Evolutionary conservation across 1,284 basidiomycete genomes (phyloP).

Genomic region (Xerocomus nothofagi): DNA sequence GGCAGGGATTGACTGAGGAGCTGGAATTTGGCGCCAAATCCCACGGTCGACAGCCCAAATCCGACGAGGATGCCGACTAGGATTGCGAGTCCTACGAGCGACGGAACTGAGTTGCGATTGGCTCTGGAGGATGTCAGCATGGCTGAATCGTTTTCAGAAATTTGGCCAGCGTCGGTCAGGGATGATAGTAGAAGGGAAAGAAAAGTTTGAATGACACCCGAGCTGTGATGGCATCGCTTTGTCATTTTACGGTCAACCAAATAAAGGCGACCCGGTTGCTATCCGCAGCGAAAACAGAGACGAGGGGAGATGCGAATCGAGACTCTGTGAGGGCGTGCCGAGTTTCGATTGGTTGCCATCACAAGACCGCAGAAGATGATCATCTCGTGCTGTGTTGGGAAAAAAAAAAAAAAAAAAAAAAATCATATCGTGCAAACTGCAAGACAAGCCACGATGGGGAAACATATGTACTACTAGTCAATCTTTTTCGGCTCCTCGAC

Average conservation of each 20-base stretch:
- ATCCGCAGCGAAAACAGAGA: too few relatives aligned
- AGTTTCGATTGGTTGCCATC: too few relatives aligned
- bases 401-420: too few relatives aligned
- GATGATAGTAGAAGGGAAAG: not conserved
- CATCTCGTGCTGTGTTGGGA: too few relatives aligned
- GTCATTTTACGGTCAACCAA: not conserved
- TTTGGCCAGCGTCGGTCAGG: not conserved
- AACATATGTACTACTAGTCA: conserved; percentile 39
- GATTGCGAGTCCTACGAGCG: conserved; percentile 22
- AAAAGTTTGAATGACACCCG: not conserved
- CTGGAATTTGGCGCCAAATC: conserved; percentile 18
- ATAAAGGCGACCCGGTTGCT: too few relatives aligned
- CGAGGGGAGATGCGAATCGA: too few relatives aligned
- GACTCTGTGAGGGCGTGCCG: too few relatives aligned
- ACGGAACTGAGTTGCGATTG: not conserved
- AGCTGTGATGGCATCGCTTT: conserved; percentile 3
- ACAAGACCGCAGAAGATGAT: too few relatives aligned
- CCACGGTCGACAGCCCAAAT: conserved; percentile 25
- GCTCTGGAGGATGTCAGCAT: conserved; percentile 11
- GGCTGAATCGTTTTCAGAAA: not conserved
- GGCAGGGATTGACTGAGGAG: conserved; percentile 21
- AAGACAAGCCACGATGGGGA: not conserved
- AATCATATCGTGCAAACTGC: not conserved
- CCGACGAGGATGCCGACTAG: conserved; percentile 27
- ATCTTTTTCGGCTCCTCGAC: conserved; percentile 40